Evolutionary conservation across 2,329 filamentous ascomycete species (phyloP).

Genomic region (Xylaria sp.): DNA sequence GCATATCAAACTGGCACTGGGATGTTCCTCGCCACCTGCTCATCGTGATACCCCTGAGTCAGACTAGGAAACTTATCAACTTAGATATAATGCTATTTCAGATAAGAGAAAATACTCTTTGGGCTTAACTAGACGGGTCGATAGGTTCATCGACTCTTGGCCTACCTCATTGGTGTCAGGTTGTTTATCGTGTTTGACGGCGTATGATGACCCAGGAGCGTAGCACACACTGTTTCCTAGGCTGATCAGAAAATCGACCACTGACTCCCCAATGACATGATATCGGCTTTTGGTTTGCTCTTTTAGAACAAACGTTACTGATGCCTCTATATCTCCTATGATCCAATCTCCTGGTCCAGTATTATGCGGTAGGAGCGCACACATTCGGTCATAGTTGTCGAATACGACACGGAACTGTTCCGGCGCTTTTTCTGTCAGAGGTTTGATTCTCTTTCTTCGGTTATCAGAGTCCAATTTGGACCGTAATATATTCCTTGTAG

Average conservation of each 20-base stretch:
- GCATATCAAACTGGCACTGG: neutral
- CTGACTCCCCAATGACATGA: neutral
- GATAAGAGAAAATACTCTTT: too few relatives aligned
- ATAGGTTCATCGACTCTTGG: too few relatives aligned
- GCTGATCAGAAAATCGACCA: neutral
- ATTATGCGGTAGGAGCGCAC: neutral
- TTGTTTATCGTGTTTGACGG: neutral
- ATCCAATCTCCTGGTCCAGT: neutral
- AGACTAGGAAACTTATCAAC: neutral
- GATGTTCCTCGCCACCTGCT: neutral
- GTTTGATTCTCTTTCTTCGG: neutral
- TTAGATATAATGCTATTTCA: neutral
- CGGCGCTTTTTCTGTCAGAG: neutral
- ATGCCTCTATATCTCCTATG: neutral
- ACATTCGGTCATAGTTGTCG: neutral
- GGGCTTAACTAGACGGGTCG: too few relatives aligned
- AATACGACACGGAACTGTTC: neutral
- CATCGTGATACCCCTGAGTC: neutral
- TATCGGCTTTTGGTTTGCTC: neutral
- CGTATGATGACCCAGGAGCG: neutral
- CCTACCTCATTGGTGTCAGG: neutral
- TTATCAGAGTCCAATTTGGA: neutral
- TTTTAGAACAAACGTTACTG: neutral
- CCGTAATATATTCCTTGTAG: neutral
- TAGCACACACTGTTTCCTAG: neutral